Base-by-base conservation (phyloP, 768 basidiomycete genomes). In the Amanita exitialis region DNA sequence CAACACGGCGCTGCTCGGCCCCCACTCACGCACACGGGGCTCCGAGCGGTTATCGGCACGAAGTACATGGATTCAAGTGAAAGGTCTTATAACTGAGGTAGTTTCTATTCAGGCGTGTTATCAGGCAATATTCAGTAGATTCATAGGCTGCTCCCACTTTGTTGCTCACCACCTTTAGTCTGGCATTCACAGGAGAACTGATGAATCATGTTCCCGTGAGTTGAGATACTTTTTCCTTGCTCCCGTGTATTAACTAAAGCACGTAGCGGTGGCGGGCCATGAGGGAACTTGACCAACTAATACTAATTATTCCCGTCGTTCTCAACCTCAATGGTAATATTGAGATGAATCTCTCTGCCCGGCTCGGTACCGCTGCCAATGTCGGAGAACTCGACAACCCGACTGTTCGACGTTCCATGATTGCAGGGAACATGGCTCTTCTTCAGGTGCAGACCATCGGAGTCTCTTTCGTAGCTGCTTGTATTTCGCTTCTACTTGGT, bases 281-380 rank as follows among this genome's bases (percentile, higher is more conserved):
- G 79, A 74, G 74, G 44, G 77, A 86, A 37, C 82, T 97, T 44
- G 86, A 97, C 71, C 93, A 98, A 63, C 82, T 98, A 50, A 92
- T 98, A 58, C 91, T 98, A 75, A 90, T 98, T 48, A 83, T 97
- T 3, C 94, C 95, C 9, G 92, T 94, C 54, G 72, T 98, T 16
- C 77, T 91, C 56, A 98, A 98, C 59, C 79, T 99, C 51, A 97
- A 96, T 60, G 96, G 95, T n/a, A 91, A 99, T 61, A 78, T 98
- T 34, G 96, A 98, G 66, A 98, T 98, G 95, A 97, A 96, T 57
- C 82, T 99, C 6, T 94, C 93, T 3, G 92, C 96, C 0, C 79
- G 95, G 12, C 75, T 99, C n/a, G 86, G 89, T 1, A 99, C 96
- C 0, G 86, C 93, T 1, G 88, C 94, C 4, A 96, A 97, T 58